These are phyloP conservation scores for Phaeosphaeriaceae sp. DNA, from an alignment of 2,329 filamentous ascomycete genomes.

Conservation along the genomic window DNA sequence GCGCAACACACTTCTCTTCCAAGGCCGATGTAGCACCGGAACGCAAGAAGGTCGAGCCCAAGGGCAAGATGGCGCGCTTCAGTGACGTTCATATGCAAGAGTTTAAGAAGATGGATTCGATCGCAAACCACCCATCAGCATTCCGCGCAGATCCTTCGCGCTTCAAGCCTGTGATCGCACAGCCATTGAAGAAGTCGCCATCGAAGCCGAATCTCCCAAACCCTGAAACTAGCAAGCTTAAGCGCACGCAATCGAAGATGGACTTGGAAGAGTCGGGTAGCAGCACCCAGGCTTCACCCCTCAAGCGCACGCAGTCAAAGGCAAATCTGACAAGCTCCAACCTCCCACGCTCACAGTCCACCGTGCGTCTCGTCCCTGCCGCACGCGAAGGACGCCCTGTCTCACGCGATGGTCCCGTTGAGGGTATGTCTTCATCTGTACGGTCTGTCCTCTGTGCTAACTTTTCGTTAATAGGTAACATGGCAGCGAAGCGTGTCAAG, in stretches of 20 bases:
- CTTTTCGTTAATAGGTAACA: conserved; percentile 23
- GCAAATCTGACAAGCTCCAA: conserved; percentile 64
- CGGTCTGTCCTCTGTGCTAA: not conserved
- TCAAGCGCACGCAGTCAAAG: conserved; percentile 64
- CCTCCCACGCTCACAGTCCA: conserved; percentile 47
- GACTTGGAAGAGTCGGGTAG: conserved; percentile 66
- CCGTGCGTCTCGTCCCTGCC: conserved; percentile 35
- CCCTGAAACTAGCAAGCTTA: conserved; percentile 53
- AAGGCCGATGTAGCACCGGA: conserved; percentile 52
- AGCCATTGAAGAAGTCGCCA: conserved; percentile 38
- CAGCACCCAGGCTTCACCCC: conserved; percentile 47
- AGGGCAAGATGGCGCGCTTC: conserved; percentile 78
- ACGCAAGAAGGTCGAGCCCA: conserved; percentile 81
- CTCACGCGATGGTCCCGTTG: conserved; percentile 33
- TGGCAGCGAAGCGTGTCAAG: conserved; percentile 73
- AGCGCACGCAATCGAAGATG: conserved; percentile 65
- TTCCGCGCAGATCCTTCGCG: conserved; percentile 68
- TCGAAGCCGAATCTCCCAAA: conserved; percentile 58
- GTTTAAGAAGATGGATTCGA: conserved; percentile 98
- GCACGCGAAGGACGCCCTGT: conserved; percentile 31
- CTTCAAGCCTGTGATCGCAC: conserved; percentile 54
- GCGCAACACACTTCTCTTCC: conserved; percentile 41
- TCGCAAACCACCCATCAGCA: conserved; percentile 82
- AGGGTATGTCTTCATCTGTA: not conserved
- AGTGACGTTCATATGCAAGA: conserved; percentile 85